These are phyloP conservation scores for Coemansia javaensis DNA, from an alignment of 192 early-diverging fungal species.

Conservation along the genomic window DNA sequence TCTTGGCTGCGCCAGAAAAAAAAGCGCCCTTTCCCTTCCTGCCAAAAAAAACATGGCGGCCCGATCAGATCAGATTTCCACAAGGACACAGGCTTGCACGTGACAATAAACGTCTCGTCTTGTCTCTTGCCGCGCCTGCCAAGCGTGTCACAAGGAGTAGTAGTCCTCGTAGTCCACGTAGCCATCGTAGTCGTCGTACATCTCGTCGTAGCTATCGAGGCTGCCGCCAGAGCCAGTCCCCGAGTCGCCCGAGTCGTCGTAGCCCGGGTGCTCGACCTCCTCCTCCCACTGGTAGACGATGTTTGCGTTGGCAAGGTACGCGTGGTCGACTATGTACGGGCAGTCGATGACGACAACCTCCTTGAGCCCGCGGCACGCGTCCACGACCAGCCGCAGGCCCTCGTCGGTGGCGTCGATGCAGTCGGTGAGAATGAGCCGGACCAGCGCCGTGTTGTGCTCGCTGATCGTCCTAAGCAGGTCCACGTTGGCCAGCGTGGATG, in stretches of 20 bases:
- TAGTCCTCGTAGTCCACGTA: too few species aligned
- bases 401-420: not conserved
- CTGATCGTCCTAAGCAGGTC: not conserved
- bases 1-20: too few species aligned
- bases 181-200: not conserved
- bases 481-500: not conserved
- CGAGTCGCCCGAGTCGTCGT: not conserved
- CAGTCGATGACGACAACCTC: not conserved
- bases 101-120: too few species aligned
- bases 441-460: not conserved
- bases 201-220: not conserved
- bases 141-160: too few species aligned
- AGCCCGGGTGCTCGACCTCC: not conserved
- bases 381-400: not conserved
- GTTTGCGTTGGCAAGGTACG: not conserved
- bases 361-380: not conserved
- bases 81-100: too few species aligned
- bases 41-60: too few species aligned
- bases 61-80: too few species aligned
- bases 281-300: slow-evolving; percentile 1
- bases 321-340: not conserved
- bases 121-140: too few species aligned
- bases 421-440: not conserved
- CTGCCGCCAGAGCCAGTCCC: too few species aligned
- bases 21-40: too few species aligned